A percentile compares a stretch with the other conserved stretches of the same genome.
phyloP scores from a whole-genome alignment of 805 yeast genomes.

The Cyberlindnera maritima region DNA sequence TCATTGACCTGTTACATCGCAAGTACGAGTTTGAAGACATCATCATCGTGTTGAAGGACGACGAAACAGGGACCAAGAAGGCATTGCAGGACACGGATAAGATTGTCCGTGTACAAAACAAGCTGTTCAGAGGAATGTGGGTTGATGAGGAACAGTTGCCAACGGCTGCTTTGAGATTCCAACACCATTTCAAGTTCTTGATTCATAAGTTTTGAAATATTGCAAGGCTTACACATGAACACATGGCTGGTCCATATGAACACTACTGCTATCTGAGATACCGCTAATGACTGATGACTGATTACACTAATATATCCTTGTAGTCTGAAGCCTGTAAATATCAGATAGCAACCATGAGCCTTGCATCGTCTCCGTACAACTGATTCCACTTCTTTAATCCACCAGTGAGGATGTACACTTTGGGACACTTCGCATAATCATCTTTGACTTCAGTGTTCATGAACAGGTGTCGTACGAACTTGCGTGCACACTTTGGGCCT shows the following conservation, averaged over 20 bases:
- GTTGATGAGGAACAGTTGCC: slow-evolving; percentile 17
- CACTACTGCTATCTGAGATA: not conserved
- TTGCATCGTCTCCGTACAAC: slow-evolving; percentile 15
- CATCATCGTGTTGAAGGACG: slow-evolving; percentile 10
- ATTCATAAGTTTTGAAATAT: slow-evolving; percentile 14
- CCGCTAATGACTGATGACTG: not conserved
- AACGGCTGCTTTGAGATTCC: slow-evolving; percentile 12
- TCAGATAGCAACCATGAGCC: slow-evolving; percentile 10
- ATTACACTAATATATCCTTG: not conserved
- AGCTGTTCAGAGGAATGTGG: slow-evolving; percentile 18
- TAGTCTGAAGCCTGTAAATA: too few relatives aligned
- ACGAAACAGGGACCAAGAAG: slow-evolving; percentile 4
- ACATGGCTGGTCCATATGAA: slow-evolving; percentile 1
- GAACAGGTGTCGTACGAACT: slow-evolving; percentile 11
- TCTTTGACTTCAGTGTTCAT: slow-evolving; percentile 5
- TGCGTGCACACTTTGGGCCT: slow-evolving; percentile 20
- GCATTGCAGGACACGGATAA: slow-evolving; percentile 14
- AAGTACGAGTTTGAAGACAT: slow-evolving; percentile 12
- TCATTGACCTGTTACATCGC: slow-evolving; percentile 6
- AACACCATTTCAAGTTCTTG: slow-evolving; percentile 17
- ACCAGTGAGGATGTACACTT: slow-evolving; percentile 20
- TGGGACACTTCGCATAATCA: slow-evolving; percentile 7
- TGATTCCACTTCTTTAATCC: slow-evolving; percentile 25
- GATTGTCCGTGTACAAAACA: slow-evolving; percentile 17
- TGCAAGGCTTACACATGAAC: too few relatives aligned